Evolutionary conservation across 345 rosid species (phyloP), one percentile per base, ranked within the genome.

Genomic region (Dipteronia dyeriana): DNA sequence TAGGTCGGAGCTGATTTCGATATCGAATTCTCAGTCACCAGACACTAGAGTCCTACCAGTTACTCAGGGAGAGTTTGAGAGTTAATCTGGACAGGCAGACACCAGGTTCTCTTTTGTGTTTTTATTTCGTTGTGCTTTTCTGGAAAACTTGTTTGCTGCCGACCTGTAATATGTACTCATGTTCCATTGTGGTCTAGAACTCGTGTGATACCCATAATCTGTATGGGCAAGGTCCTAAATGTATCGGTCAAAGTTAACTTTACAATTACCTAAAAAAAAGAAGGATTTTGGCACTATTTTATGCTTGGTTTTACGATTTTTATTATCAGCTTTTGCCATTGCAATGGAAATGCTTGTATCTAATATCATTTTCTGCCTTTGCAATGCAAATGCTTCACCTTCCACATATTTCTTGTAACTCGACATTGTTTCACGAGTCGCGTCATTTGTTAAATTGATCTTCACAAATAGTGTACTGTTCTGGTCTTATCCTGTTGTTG

Each of bases 1-100:
- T 66, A 71, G 79, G 78, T 73, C 76, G 26, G 80, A 79, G 66
- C 75, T 82, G 78, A 79, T 82, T 25, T 47, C 80, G 10, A 82
- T 76, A 41, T 82, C 85, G 7, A 9, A 73, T 57, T 39, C 25
- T 16, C 66, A 29, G 47, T 79, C 80, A 62, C 76, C 68, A 0
- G 70, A 71, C 49, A n/a, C 22, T 66, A 3, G 76, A 53, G 64
- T 38, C 54, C 56, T 43, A 68, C 71, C 66, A 11, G 63, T 45
- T 76, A 34, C 67, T 2, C 22, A 12, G 3, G 26, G 41, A 29
- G 68, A 75, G 20, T 53, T 17, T 4, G 25, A 22, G 65, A 25
- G 25, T 23, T 71, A 19, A 20, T 59, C 29, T 41, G 16, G 4
- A 51, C 14, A 45, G 49, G 13, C 14, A 10, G 49, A 45, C 2